Evolutionary conservation across 768 basidiomycete genomes (phyloP).

Genomic region (Pisolithus tinctorius): DNA sequence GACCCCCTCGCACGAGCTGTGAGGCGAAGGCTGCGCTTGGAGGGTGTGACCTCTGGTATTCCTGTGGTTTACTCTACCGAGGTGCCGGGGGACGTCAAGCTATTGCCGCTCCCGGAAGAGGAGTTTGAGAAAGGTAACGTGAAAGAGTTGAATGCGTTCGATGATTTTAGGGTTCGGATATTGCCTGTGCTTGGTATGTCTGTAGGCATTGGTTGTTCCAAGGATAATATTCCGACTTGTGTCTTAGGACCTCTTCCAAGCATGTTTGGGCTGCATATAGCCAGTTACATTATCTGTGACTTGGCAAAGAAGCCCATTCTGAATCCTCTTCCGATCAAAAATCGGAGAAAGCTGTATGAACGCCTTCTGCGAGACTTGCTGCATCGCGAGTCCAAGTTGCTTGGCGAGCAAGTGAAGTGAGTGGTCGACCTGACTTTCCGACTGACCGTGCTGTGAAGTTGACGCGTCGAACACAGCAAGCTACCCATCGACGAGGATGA

Average conservation of each 20-base stretch:
- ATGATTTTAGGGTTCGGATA: slow-evolving; percentile 91
- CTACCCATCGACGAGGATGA: slow-evolving; percentile 82
- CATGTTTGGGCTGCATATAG: slow-evolving; percentile 86
- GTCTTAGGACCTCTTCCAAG: slow-evolving; percentile 59
- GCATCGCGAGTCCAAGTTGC: slow-evolving; percentile 63
- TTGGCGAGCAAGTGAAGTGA: slow-evolving; percentile 53
- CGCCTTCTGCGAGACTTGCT: slow-evolving; percentile 72
- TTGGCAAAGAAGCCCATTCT: slow-evolving; percentile 77
- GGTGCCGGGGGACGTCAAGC: slow-evolving; percentile 78
- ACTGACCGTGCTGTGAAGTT: not conserved
- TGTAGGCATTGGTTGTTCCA: not conserved
- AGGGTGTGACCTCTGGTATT: slow-evolving; percentile 58
- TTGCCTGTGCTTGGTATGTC: slow-evolving; percentile 78
- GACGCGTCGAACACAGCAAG: slow-evolving; percentile 37
- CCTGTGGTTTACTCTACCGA: slow-evolving; percentile 96
- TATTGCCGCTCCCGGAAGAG: slow-evolving; percentile 86
- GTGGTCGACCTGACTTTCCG: slow-evolving; percentile 17
- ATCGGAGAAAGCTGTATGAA: slow-evolving; percentile 78
- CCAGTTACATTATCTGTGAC: slow-evolving; percentile 83
- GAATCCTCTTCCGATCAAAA: slow-evolving; percentile 83
- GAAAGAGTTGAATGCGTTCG: slow-evolving; percentile 82
- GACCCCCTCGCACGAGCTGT: slow-evolving; percentile 94
- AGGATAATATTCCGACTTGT: not conserved
- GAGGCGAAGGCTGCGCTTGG: slow-evolving; percentile 61
- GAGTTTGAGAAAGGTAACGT: slow-evolving; percentile 88